Evolutionary conservation across 805 yeast genomes (phyloP).

Genomic region (Wickerhamiella slavikovae): DNA sequence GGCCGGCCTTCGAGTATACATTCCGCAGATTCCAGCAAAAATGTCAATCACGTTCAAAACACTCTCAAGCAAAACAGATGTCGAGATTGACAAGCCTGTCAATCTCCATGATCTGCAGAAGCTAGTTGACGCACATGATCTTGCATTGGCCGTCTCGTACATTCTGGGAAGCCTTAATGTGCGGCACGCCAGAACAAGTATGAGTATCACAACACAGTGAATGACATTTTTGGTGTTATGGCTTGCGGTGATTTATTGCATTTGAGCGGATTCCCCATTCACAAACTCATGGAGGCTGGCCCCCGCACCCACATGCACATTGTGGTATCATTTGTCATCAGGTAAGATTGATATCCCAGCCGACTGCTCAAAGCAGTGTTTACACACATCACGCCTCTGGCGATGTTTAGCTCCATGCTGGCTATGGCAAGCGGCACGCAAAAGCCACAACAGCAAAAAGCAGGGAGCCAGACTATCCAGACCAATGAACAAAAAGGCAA

Average conservation of each 20-base stretch:
- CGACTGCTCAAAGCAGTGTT: no score
- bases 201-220: background rate
- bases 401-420: conserved; percentile 7
- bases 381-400: background rate
- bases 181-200: conserved; percentile 5
- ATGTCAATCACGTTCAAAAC: background rate
- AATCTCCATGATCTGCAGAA: conserved; percentile 7
- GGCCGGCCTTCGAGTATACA: background rate
- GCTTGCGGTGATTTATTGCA: no score
- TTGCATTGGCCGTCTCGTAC: conserved; percentile 9
- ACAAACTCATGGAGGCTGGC: background rate
- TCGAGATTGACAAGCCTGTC: conserved; percentile 5
- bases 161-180: conserved; percentile 7
- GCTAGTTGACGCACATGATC: conserved; percentile 5
- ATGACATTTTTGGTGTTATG: no score
- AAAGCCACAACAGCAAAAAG: background rate
- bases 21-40: background rate
- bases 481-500: no score
- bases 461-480: no score
- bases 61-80: background rate
- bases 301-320: background rate
- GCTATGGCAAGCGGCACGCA: conserved; percentile 8
- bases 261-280: background rate
- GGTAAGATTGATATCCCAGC: no score
- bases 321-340: no score